Base-by-base conservation (phyloP, 2,329 filamentous ascomycete genomes). In the Boeremia lycopersici region DNA sequence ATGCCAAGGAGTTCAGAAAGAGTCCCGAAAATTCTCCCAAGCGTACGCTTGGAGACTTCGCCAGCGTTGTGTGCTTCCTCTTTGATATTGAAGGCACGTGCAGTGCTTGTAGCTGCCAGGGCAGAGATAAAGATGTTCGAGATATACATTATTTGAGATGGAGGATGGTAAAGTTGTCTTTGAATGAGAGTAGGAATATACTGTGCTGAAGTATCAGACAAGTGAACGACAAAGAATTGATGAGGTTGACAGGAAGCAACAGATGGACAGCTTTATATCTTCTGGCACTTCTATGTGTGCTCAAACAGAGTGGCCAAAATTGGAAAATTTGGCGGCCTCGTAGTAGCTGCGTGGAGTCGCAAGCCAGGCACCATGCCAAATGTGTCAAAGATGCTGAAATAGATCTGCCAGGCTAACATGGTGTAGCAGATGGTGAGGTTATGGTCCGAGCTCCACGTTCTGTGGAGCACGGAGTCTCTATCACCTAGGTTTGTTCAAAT, bases 91-190 rank as follows among this genome's bases (percentile, higher is more conserved):
- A 69, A 60, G 12, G 69, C 69, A 36, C 68, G 59, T 6, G 60
- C 56, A 48, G 65, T 68, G 57, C 60, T 68, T 49, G 62, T 51
- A 23, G 65, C 63, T 49, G 59, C 65, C 41, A 73, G 57, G 40
- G 67, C 50, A 26, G 68, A 45, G 53, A 69, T 8, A 36, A 73
- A 47, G n/a, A 62, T 47, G 35, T 62, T 61, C 52, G 67, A 64
- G 65, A 70, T 68, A 68, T 73, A 69, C 70, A 73, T 73, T 73
- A 71, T 69, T 42, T 54, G 38, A 46, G 30, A 31, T 34, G 54
- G 30, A 54, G n/a, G 35, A 47, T 44, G 31, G 33, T 30, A 31
- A 30, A 31, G 36, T 56, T 28, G 38, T 26, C 47, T 39, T 23
- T 25, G 42, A 62, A 60, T 34, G 53, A 61, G 48, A 48, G 53